Evolutionary conservation across 2,329 filamentous ascomycete genomes (phyloP).

Genomic region (Ophiostoma novo-ulmi): DNA sequence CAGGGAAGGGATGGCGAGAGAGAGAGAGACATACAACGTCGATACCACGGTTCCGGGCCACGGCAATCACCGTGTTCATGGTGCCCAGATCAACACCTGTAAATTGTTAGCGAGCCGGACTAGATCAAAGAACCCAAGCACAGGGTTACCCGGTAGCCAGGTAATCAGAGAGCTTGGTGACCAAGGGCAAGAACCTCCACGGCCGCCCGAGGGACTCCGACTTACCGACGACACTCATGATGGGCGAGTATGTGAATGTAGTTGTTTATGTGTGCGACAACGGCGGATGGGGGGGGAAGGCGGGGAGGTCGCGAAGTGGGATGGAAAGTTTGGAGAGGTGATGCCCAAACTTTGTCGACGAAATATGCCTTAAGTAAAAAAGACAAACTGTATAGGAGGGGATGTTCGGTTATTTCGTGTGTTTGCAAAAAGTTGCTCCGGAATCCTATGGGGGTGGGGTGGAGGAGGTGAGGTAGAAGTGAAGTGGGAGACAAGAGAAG

Average conservation of each 20-base stretch:
- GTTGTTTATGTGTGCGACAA: slow-evolving; percentile 15
- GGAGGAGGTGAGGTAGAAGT: slow-evolving; percentile 13
- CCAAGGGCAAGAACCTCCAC: background rate
- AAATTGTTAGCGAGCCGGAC: slow-evolving; percentile 21
- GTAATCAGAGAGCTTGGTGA: background rate
- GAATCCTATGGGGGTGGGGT: slow-evolving; percentile 10
- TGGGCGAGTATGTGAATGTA: slow-evolving; percentile 23
- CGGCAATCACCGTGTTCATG: slow-evolving; percentile 93
- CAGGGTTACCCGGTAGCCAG: background rate
- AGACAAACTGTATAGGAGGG: background rate
- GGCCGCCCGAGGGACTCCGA: background rate
- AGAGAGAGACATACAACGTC: slow-evolving; percentile 79
- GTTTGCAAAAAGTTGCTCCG: background rate
- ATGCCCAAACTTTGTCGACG: background rate
- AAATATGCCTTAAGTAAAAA: background rate
- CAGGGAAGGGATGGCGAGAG: background rate
- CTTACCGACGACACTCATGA: slow-evolving; percentile 30
- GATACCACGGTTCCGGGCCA: slow-evolving; percentile 96
- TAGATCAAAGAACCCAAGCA: background rate
- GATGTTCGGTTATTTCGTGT: background rate
- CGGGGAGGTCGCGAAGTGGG: background rate
- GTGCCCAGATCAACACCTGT: slow-evolving; percentile 89
- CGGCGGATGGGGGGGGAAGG: background rate
- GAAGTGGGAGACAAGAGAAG: background rate
- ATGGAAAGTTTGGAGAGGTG: background rate